Evolutionary conservation across 2,329 filamentous ascomycete species (phyloP).

Genomic region (Fusarium brachygibbosum): DNA sequence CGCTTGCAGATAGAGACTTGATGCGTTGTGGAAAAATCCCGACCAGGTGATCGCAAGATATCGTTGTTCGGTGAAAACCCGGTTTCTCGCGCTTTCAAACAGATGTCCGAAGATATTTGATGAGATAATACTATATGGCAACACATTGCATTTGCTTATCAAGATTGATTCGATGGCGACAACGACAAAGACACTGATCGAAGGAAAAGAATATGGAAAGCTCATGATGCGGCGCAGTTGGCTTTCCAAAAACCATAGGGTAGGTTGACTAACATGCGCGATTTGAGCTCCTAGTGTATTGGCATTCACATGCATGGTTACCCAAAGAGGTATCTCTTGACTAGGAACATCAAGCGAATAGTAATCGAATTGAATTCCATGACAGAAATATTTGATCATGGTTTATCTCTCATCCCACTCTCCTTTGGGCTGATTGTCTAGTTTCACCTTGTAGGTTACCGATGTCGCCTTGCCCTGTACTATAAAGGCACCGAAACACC

Average conservation of each 20-base stretch:
- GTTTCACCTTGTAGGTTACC: constrained; percentile 13
- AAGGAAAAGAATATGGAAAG: not conserved
- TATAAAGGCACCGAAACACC: not conserved
- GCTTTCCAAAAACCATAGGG: not conserved
- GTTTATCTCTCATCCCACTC: constrained; percentile 34
- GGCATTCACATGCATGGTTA: constrained; percentile 17
- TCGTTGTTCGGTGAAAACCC: constrained; percentile 33
- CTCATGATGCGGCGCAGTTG: not conserved
- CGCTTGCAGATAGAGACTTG: constrained; percentile 10
- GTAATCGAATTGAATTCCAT: constrained; percentile 41
- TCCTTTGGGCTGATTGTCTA: constrained; percentile 10
- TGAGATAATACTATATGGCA: not conserved
- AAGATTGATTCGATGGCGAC: not conserved
- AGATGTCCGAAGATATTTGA: not conserved
- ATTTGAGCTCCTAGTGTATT: constrained; percentile 41
- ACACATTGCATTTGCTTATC: not conserved
- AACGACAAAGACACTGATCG: no score
- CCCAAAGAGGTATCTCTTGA: constrained; percentile 8
- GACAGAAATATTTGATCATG: constrained; percentile 11
- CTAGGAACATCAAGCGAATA: constrained; percentile 16
- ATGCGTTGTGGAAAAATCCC: constrained; percentile 18
- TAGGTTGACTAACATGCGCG: constrained; percentile 2
- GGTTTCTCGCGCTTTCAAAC: constrained; percentile 39
- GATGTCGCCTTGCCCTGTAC: not conserved
- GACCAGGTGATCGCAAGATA: constrained; percentile 1